Percentiles rank a stretch among this genome's conserved stretches.
Evolutionary conservation across 2,329 filamentous ascomycete species (phyloP).

Genomic region (Scytalidium lignicola): DNA sequence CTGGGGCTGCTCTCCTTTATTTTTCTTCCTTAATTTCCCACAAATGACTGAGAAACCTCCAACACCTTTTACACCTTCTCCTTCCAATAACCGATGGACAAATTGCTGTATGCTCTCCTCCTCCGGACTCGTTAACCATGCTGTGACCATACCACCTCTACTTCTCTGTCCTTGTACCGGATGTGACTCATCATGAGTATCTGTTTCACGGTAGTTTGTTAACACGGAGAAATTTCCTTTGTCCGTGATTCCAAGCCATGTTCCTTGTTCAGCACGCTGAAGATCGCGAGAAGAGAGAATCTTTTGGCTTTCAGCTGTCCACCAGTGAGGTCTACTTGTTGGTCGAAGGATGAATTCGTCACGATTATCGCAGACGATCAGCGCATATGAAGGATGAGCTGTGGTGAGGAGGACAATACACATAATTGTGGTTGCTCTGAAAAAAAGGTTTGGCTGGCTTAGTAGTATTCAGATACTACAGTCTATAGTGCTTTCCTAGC

Average conservation of each 20-base stretch:
- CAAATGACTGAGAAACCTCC: slow-evolving; percentile 65
- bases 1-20: slow-evolving; percentile 8
- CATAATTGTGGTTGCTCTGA: slow-evolving; percentile 44
- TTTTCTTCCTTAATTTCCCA: slow-evolving; percentile 46
- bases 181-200: slow-evolving; percentile 42
- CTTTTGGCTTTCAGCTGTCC: slow-evolving; percentile 31
- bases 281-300: slow-evolving; percentile 58
- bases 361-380: slow-evolving; percentile 73
- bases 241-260: slow-evolving; percentile 60
- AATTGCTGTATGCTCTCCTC: slow-evolving; percentile 45
- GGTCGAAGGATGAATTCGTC: slow-evolving; percentile 67
- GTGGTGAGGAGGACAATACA: slow-evolving; percentile 75
- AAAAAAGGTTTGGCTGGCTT: not conserved
- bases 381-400: slow-evolving; percentile 67
- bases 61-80: slow-evolving; percentile 50
- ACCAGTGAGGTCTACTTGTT: slow-evolving; percentile 61
- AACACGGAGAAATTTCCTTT: slow-evolving; percentile 57
- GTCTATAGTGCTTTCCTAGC: too few species aligned
- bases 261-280: slow-evolving; percentile 56
- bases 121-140: slow-evolving; percentile 50
- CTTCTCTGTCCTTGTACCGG: slow-evolving; percentile 51
- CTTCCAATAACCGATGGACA: slow-evolving; percentile 46
- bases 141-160: slow-evolving; percentile 59
- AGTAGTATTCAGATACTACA: too few species aligned
- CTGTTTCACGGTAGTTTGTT: slow-evolving; percentile 60